Percentiles rank a stretch among this genome's conserved stretches.
Evolutionary conservation across 257 asterid genomes (phyloP).

Genomic region (Phtheirospermum japonicum): DNA sequence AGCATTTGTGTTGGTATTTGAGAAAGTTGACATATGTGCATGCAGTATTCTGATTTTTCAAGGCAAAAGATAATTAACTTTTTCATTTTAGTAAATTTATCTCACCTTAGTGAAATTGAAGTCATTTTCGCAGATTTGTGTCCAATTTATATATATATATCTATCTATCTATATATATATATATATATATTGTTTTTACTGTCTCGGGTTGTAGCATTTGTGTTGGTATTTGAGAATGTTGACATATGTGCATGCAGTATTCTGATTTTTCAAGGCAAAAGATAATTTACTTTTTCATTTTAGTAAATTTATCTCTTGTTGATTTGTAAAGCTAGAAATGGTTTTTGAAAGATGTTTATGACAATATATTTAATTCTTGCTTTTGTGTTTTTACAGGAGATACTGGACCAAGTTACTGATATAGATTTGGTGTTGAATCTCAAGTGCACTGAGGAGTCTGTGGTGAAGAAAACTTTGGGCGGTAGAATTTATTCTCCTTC

Average conservation of each 20-base stretch:
- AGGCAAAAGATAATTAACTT: no score
- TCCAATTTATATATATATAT: no score
- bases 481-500: slow-evolving; percentile 45
- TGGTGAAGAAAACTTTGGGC: slow-evolving; percentile 35
- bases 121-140: no score
- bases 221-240: no score
- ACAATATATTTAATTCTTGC: neutral
- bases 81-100: no score
- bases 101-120: neutral
- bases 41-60: no score
- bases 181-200: no score
- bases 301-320: neutral
- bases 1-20: slow-evolving; percentile 2
- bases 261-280: no score
- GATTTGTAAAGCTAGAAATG: neutral
- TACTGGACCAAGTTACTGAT: slow-evolving; percentile 71
- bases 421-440: slow-evolving; percentile 87
- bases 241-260: no score
- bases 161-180: no score
- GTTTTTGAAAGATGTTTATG: neutral
- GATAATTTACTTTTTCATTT: no score
- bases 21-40: no score
- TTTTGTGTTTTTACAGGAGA: slow-evolving; percentile 52
- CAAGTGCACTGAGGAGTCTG: slow-evolving; percentile 46
- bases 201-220: neutral